phyloP scores from a whole-genome alignment of 2,329 filamentous ascomycete species.

The Phaeosphaeria sp. region DNA sequence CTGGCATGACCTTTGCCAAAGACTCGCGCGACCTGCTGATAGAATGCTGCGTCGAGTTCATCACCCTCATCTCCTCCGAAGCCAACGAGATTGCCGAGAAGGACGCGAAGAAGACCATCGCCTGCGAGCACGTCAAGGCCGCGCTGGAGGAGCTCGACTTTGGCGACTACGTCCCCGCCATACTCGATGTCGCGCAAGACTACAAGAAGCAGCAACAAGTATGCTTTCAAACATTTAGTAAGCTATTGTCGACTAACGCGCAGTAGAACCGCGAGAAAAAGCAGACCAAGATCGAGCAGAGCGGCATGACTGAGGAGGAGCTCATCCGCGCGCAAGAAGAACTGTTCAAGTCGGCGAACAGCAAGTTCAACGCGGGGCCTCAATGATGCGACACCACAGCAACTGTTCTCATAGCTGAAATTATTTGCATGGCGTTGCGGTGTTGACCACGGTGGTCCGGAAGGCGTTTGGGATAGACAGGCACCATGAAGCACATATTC shows the following conservation, averaged over 20 bases:
- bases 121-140: conserved; percentile 95
- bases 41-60: conserved; percentile 99
- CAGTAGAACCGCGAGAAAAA: conserved; percentile 90
- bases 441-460: conserved; percentile 20
- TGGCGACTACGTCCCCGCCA: conserved; percentile 86
- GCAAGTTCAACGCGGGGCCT: conserved; percentile 68
- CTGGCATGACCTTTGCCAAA: conserved; percentile 87
- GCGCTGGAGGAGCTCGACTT: conserved; percentile 93
- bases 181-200: conserved; percentile 84
- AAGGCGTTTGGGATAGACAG: conserved; percentile 31
- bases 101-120: conserved; percentile 98
- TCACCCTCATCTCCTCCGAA: conserved; percentile 97
- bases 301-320: conserved; percentile 89
- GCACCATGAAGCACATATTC: conserved; percentile 2
- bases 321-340: conserved; percentile 88
- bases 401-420: conserved; percentile 7
- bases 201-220: conserved; percentile 95
- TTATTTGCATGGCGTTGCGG: conserved; percentile 31
- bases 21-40: conserved; percentile 95
- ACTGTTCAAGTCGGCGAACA: conserved; percentile 82
- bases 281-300: conserved; percentile 94
- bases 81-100: conserved; percentile 99
- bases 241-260: conserved; percentile 17
- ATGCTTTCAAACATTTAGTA: conserved; percentile 34
- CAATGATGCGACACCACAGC: conserved; percentile 37